These are phyloP conservation scores for Yarrowia osloensis DNA, from an alignment of 805 yeast species.

Conservation along the genomic window DNA sequence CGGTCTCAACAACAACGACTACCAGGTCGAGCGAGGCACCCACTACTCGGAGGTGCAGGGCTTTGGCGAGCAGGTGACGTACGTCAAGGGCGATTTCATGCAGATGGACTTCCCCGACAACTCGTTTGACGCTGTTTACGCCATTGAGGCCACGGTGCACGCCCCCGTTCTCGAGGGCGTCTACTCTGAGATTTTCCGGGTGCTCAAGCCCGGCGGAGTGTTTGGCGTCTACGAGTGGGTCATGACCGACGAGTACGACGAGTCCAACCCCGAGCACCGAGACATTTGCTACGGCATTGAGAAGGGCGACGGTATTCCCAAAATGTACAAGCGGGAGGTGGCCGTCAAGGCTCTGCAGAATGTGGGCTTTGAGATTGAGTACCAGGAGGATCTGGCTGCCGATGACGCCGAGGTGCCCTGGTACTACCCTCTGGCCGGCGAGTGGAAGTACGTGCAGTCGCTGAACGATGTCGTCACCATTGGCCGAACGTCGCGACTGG, in stretches of 20 bases:
- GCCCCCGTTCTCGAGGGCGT: constrained; percentile 97
- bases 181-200: constrained; percentile 89
- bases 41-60: constrained; percentile 68
- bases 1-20: constrained; percentile 95
- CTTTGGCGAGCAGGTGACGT: constrained; percentile 71
- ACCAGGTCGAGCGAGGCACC: constrained; percentile 87
- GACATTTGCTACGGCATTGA: constrained; percentile 96
- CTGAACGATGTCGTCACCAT: constrained; percentile 76
- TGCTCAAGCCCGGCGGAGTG: constrained; percentile 94
- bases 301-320: constrained; percentile 98
- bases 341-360: constrained; percentile 82
- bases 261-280: constrained; percentile 82
- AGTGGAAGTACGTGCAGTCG: constrained; percentile 82
- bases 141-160: constrained; percentile 98
- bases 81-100: constrained; percentile 98
- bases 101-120: constrained; percentile 94
- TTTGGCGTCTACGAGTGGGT: constrained; percentile 99
- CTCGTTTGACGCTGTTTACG: constrained; percentile 93
- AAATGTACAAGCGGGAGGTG: constrained; percentile 83
- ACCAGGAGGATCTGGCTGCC: constrained; percentile 81
- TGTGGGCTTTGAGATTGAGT: constrained; percentile 83
- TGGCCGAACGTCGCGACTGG: constrained; percentile 82
- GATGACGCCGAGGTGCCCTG: constrained; percentile 85
- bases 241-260: constrained; percentile 93
- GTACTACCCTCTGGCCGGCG: constrained; percentile 97